Evolutionary conservation across 352 stramenopile genomes (phyloP), one percentile per base, ranked within the genome.

Genomic region (Globisporangium megalacanthum): DNA sequence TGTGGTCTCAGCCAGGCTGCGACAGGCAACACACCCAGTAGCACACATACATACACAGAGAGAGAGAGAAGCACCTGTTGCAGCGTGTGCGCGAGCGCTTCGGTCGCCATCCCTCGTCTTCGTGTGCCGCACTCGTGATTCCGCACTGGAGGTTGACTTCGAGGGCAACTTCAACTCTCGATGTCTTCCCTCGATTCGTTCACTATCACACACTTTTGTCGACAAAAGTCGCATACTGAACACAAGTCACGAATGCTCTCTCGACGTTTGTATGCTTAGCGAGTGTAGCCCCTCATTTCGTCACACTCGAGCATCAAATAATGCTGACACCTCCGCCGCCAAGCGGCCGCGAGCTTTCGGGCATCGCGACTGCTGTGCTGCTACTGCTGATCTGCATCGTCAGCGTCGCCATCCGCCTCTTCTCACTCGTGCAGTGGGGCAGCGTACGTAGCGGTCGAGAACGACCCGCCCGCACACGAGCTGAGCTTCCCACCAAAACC

Each of bases 391-490:
- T 96, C 62, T 96, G 86, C 70, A 70, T 83, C 49, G 69, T 98
- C n/a, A 86, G 87, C 42, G 77, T 98, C 62, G 65, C 81, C 64
- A 96, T 97, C 55, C 84, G 92, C 22, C 79, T 98, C 55, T 97
- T 97, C 67, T 88, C 92, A 15, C 86, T 97, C 35, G 92, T 93
- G 31, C 61, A 85, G 31, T 98, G 92, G 80, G 92, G 95, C 39
- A 94, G 73, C 39, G 83, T 91, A 72, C 51, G 71, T 83, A 25
- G 9, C n/a, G 45, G 35, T 17, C 44, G 22, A 22, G 20, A 6
- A 50, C 17, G 10, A 37, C 41, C 4, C 25, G 25, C 25, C 1
- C 25, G 25, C 25, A 1, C 35, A 37, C 47, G 10, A 19, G 35
- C 35, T 39, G 25, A 29, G 25, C 25, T 10, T 22, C 6, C 44